Base-by-base conservation (phyloP, 2,329 filamentous ascomycete species). In the Arthrobotrys megalospora region DNA sequence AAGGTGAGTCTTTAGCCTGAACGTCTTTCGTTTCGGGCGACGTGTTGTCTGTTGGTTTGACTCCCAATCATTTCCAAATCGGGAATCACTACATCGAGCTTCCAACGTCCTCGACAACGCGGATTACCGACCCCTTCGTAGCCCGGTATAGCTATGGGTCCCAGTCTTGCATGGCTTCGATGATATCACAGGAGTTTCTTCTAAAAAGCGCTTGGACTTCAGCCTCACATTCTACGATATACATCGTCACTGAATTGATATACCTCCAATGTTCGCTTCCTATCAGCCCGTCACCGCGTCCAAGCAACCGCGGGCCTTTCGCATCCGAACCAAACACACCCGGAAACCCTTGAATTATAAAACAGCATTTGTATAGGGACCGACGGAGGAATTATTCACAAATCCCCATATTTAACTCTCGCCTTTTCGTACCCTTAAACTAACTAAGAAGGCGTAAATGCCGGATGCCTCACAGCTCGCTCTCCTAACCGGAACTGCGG, bases 401-500 rank as follows among this genome's bases (percentile, higher is more conserved):
- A n/a, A 21, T 47, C 41, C 55, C 55, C 55, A 63, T 43, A 41
- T 53, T 19, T 43, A 64, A 11, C 43, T 36, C 21, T 12, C 21
- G 16, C 6, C 6, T 34, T 32, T n/a, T 24, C 28, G 16, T 12
- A 63, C 14, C 12, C 53, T 48, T 8, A 21, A 21, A 12, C 7
- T 12, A 43, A 47, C 16, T 10, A 63, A 16, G 32, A 64, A 32
- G 45, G 16, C 5, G 36, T 62, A 10, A 7, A 21, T 28, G 24
- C 24, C 24, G 24, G 24, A 28, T 28, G 24, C 24, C 16, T 10
- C 19, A 6, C 36, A 52, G 50, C 36, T 47, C 38, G 41, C 50
- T 45, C 53, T 52, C 28, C 53, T 48, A 52, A 48, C 60, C 75
- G 75, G 75, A 78, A 72, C 53, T 67, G 75, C 75, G 75, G 75